Evolutionary conservation across 495 filamentous ascomycete genomes (phyloP).

Genomic region (Aspergillus campestris): DNA sequence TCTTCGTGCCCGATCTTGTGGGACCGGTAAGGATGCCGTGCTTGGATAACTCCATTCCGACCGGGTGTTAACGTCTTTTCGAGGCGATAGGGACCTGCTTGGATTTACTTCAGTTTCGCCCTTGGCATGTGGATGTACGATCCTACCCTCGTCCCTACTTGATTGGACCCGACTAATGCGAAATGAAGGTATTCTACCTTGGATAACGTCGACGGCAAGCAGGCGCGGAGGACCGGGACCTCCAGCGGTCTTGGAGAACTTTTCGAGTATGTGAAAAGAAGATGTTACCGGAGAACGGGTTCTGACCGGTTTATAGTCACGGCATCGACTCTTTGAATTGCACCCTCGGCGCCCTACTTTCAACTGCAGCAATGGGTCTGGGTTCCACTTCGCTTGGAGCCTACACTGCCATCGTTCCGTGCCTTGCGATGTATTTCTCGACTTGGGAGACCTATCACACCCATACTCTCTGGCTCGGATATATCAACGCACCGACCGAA

Average conservation of each 20-base stretch:
- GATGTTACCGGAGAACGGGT: conserved; percentile 1
- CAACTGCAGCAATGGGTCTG: conserved; percentile 85
- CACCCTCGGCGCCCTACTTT: conserved; percentile 78
- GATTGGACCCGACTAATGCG: not conserved
- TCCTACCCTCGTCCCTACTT: not conserved
- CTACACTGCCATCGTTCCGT: conserved; percentile 85
- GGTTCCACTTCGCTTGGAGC: conserved; percentile 74
- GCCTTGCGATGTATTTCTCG: conserved; percentile 97
- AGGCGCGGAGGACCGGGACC: conserved; percentile 87
- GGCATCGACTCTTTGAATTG: conserved; percentile 98
- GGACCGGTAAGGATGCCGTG: conserved; percentile 60
- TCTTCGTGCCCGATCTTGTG: conserved; percentile 83
- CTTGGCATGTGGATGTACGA: conserved; percentile 83
- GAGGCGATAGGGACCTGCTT: conserved; percentile 61
- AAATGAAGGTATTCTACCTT: conserved; percentile 76
- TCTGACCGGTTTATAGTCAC: conserved; percentile 50
- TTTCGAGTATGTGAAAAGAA: conserved; percentile 60
- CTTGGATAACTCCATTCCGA: conserved; percentile 1
- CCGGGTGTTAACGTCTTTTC: conserved; percentile 15
- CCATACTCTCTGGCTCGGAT: conserved; percentile 92
- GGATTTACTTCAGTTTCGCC: conserved; percentile 93
- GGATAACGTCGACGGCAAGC: conserved; percentile 98
- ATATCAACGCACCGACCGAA: conserved; percentile 96
- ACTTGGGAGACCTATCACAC: conserved; percentile 99
- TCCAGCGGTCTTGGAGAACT: conserved; percentile 92